A percentile compares a stretch with the other conserved stretches of the same genome.
These are phyloP conservation scores for Tricholoma flavovirens DNA, from an alignment of 768 basidiomycete species.

Conservation along the genomic window DNA sequence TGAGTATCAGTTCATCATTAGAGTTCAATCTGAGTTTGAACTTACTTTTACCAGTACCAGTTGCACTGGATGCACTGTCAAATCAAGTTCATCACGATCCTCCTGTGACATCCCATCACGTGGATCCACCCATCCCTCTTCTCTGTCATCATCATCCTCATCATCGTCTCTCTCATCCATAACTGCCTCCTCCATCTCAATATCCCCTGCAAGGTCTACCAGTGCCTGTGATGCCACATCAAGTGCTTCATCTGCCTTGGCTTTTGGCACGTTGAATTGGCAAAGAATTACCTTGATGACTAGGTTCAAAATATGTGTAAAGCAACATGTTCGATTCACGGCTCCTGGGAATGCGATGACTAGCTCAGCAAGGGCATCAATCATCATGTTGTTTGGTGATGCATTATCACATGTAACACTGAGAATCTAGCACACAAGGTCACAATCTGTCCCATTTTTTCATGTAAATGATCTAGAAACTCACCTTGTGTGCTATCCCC, in stretches of 20 bases:
- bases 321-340: background rate
- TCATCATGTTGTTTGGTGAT: too few relatives aligned
- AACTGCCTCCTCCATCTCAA: conserved; percentile 3
- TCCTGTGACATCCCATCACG: too few relatives aligned
- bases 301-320: too few relatives aligned
- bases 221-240: background rate
- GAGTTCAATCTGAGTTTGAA: too few relatives aligned
- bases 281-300: too few relatives aligned
- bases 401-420: too few relatives aligned
- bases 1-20: background rate
- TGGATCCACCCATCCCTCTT: too few relatives aligned
- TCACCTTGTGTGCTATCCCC: background rate
- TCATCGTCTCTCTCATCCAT: too few relatives aligned
- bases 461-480: background rate
- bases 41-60: too few relatives aligned
- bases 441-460: too few relatives aligned
- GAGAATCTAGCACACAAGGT: too few relatives aligned
- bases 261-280: conserved; percentile 1
- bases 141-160: too few relatives aligned
- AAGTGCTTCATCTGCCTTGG: background rate
- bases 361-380: background rate
- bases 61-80: background rate
- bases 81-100: background rate
- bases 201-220: background rate
- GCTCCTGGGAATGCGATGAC: background rate